Evolutionary conservation across 768 basidiomycete species (phyloP).

Genomic region (Leucocoprinus sp.): DNA sequence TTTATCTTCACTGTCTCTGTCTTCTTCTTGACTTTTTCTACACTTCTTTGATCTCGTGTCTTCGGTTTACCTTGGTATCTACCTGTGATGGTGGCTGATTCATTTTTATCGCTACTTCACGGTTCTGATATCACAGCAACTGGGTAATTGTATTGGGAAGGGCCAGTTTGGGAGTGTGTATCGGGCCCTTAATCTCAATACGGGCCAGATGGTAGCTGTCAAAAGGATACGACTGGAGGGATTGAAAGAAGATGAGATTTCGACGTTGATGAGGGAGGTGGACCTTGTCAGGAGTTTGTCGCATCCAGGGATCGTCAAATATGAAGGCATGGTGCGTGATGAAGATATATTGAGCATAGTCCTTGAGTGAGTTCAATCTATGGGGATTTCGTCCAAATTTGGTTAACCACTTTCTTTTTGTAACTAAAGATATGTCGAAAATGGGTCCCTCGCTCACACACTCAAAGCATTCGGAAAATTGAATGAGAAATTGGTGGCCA

Average conservation of each 20-base stretch:
- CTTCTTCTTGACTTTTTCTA: neutral
- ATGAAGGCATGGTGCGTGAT: constrained; percentile 92
- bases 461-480: constrained; percentile 90
- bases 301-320: constrained; percentile 95
- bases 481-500: constrained; percentile 85
- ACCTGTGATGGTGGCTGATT: neutral
- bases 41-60: constrained; percentile 10
- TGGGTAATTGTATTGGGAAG: constrained; percentile 94
- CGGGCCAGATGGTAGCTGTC: constrained; percentile 98
- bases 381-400: constrained; percentile 12
- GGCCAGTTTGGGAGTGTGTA: constrained; percentile 98
- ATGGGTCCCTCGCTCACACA: constrained; percentile 89
- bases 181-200: constrained; percentile 86
- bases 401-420: neutral
- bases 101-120: constrained; percentile 4
- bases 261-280: constrained; percentile 89
- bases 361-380: constrained; percentile 64
- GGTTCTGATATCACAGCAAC: constrained; percentile 54
- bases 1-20: neutral
- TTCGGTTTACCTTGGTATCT: constrained; percentile 11
- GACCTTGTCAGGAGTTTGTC: constrained; percentile 84
- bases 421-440: constrained; percentile 78
- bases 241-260: constrained; percentile 83
- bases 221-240: constrained; percentile 91
- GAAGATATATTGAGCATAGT: constrained; percentile 85